Evolutionary conservation across 805 yeast species (phyloP).

Genomic region (Henningerozyma blattae): DNA sequence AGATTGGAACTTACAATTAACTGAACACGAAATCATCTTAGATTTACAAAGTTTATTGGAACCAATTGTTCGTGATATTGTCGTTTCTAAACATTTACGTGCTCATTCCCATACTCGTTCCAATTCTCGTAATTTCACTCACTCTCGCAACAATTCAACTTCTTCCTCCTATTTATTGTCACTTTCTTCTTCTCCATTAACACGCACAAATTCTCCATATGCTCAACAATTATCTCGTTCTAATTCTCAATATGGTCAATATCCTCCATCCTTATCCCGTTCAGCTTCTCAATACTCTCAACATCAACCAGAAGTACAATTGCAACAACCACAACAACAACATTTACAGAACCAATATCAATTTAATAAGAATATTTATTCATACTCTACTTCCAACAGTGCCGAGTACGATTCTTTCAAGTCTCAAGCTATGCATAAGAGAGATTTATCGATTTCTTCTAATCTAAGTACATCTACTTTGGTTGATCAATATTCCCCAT

Average conservation of each 20-base stretch:
- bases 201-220: too few species aligned
- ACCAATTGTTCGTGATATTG: conserved; percentile 49
- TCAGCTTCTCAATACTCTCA: conserved; percentile 5
- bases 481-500: too few species aligned
- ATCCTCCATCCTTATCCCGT: too few species aligned
- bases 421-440: conserved; percentile 15
- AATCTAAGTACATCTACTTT: conserved; percentile 8
- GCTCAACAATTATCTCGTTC: too few species aligned
- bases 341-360: conserved; percentile 2
- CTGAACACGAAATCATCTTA: conserved; percentile 52
- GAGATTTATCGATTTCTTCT: conserved; percentile 9
- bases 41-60: conserved; percentile 62
- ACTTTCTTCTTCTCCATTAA: too few species aligned
- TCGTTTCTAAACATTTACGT: conserved; percentile 17
- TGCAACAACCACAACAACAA: neutral
- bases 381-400: neutral
- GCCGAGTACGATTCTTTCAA: conserved; percentile 4
- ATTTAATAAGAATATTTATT: too few species aligned
- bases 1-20: conserved; percentile 61
- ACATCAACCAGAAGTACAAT: conserved; percentile 1
- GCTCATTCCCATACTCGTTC: neutral
- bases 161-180: too few species aligned
- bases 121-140: too few species aligned
- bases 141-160: too few species aligned
- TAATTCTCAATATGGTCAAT: too few species aligned